phyloP scores from a whole-genome alignment of 495 filamentous ascomycete species.

The Podospora australis region DNA sequence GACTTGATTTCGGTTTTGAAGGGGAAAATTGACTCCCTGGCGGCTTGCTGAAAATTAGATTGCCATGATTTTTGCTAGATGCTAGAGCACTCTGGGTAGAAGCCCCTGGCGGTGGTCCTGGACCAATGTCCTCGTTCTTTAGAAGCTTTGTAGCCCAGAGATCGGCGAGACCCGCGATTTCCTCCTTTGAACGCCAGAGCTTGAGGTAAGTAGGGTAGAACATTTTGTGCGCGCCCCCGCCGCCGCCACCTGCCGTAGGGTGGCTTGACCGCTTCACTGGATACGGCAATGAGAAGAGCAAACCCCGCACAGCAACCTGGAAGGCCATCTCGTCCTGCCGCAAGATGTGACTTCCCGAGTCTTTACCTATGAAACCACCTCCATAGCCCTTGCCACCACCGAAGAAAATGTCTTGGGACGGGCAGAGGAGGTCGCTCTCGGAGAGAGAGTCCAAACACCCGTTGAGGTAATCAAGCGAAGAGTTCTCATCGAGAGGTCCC shows the following conservation, averaged over 20 bases:
- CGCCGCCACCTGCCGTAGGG: constrained; percentile 36
- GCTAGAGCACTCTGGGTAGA: constrained; percentile 31
- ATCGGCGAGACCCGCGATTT: constrained; percentile 64
- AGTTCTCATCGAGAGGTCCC: constrained; percentile 36
- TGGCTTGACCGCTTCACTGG: constrained; percentile 65
- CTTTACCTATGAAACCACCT: constrained; percentile 35
- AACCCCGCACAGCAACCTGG: constrained; percentile 75
- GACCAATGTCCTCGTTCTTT: constrained; percentile 37
- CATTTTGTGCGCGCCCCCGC: constrained; percentile 68
- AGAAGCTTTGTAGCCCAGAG: constrained; percentile 55
- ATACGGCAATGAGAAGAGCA: constrained; percentile 74
- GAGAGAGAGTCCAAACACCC: constrained; percentile 79
- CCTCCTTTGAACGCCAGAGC: constrained; percentile 71
- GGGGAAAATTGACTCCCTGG: constrained; percentile 1
- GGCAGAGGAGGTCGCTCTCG: constrained; percentile 74
- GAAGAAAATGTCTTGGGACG: constrained; percentile 52
- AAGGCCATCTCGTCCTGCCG: constrained; percentile 91
- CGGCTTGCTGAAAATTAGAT: background rate
- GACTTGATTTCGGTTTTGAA: background rate
- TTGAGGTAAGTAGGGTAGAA: constrained; percentile 76
- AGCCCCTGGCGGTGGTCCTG: background rate
- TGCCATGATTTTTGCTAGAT: no score
- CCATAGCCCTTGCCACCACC: constrained; percentile 37
- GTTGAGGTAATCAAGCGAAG: constrained; percentile 59
- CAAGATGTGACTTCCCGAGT: constrained; percentile 60